Evolutionary conservation across 2,329 filamentous ascomycete species (phyloP).

Genomic region (Salinomyces thailandicus): DNA sequence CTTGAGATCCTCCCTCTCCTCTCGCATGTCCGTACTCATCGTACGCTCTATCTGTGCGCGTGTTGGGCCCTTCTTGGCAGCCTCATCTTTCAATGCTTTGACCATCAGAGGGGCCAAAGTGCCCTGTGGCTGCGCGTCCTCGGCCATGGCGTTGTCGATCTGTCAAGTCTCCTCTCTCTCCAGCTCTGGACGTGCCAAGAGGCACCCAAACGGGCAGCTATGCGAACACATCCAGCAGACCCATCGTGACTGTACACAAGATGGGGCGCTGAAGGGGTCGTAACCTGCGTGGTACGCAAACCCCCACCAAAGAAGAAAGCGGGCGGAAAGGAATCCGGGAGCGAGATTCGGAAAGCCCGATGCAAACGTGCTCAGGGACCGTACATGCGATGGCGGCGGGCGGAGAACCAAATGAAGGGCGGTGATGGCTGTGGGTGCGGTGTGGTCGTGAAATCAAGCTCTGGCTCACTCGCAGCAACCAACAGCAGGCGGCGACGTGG

Average conservation of each 20-base stretch:
- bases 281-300: not conserved
- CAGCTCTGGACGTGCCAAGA: conserved; percentile 2
- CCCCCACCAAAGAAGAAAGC: not conserved
- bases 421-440: not conserved
- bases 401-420: not conserved
- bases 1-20: conserved; percentile 85
- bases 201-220: conserved; percentile 5
- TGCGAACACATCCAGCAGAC: conserved; percentile 1
- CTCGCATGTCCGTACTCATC: conserved; percentile 79
- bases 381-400: not conserved
- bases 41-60: conserved; percentile 45
- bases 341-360: not conserved
- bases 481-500: too few species aligned
- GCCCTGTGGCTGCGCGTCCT: conserved; percentile 9
- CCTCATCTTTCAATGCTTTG: conserved; percentile 33
- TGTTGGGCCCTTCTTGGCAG: conserved; percentile 15
- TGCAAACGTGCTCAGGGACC: not conserved
- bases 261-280: not conserved
- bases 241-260: conserved; percentile 4
- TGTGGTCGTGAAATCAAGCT: not conserved
- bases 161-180: conserved; percentile 1
- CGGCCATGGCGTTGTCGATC: conserved; percentile 7
- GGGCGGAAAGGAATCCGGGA: not conserved
- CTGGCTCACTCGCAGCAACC: too few species aligned
- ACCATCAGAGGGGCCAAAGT: conserved; percentile 35